phyloP scores from a whole-genome alignment of 2,329 filamentous ascomycete genomes.

The Geosmithia flava region DNA sequence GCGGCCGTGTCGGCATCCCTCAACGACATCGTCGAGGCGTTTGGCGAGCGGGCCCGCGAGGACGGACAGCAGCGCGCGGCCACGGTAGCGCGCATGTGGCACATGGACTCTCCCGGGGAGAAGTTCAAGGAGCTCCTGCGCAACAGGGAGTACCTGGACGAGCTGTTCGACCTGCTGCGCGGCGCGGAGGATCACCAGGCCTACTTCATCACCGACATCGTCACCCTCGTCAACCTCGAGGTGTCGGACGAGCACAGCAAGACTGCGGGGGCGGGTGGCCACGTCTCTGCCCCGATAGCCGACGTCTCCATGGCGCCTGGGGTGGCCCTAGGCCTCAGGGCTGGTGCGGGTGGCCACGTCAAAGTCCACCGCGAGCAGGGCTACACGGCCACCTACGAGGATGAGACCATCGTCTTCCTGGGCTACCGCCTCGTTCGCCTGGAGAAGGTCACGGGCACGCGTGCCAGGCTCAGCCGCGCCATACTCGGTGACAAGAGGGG shows the following conservation, averaged over 20 bases:
- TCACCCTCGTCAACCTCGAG: slow-evolving; percentile 13
- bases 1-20: slow-evolving; percentile 10
- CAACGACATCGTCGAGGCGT: slow-evolving; percentile 12
- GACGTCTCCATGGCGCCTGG: slow-evolving; percentile 6
- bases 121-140: slow-evolving; percentile 15
- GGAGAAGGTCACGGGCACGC: slow-evolving; percentile 12
- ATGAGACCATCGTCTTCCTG: slow-evolving; percentile 15
- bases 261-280: slow-evolving; percentile 5
- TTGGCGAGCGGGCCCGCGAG: slow-evolving; percentile 10
- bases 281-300: slow-evolving; percentile 8
- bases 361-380: slow-evolving; percentile 10
- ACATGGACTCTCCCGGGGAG: slow-evolving; percentile 15
- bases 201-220: slow-evolving; percentile 15
- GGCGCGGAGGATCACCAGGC: slow-evolving; percentile 7
- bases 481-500: slow-evolving; percentile 33
- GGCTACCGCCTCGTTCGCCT: slow-evolving; percentile 13
- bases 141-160: slow-evolving; percentile 13
- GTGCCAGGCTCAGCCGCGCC: slow-evolving; percentile 14
- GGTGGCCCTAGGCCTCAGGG: slow-evolving; percentile 4
- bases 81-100: slow-evolving; percentile 14
- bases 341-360: slow-evolving; percentile 6
- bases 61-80: slow-evolving; percentile 9
- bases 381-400: slow-evolving; percentile 11
- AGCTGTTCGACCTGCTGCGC: slow-evolving; percentile 12
- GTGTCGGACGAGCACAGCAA: slow-evolving; percentile 6